These are phyloP conservation scores for Poronia punctata DNA, from an alignment of 495 filamentous ascomycete species.

Conservation along the genomic window DNA sequence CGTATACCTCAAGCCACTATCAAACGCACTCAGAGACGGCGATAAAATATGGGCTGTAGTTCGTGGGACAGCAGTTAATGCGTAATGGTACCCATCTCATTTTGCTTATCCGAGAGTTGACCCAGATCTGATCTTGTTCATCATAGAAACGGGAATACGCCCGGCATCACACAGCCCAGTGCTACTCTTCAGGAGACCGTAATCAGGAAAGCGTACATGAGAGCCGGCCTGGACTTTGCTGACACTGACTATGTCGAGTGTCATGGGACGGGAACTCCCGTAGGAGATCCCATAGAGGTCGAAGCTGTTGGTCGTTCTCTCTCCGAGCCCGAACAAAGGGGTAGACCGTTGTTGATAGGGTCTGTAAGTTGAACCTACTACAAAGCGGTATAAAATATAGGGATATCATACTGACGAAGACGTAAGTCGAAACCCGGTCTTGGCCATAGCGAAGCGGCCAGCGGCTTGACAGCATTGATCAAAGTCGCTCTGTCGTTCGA, in stretches of 20 bases:
- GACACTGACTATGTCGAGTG: slow-evolving; percentile 41
- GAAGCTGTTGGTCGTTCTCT: slow-evolving; percentile 22
- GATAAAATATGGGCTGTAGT: slow-evolving; percentile 45
- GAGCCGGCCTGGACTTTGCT: slow-evolving; percentile 25
- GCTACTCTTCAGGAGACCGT: slow-evolving; percentile 37
- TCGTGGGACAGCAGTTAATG: slow-evolving; percentile 36
- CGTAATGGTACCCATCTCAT: slow-evolving; percentile 6
- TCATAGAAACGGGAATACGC: slow-evolving; percentile 38
- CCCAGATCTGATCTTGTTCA: background rate
- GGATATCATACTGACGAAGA: too few relatives aligned
- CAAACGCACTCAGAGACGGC: slow-evolving; percentile 33
- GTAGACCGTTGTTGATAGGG: slow-evolving; percentile 8
- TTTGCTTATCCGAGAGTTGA: background rate
- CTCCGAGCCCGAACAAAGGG: background rate
- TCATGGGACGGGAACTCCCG: slow-evolving; percentile 45
- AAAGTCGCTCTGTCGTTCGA: slow-evolving; percentile 49
- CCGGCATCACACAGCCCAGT: slow-evolving; percentile 40
- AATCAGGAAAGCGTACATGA: slow-evolving; percentile 30
- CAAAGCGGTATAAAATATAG: background rate
- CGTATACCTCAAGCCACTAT: slow-evolving; percentile 40
- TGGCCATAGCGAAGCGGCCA: slow-evolving; percentile 48
- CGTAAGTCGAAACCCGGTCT: slow-evolving; percentile 52
- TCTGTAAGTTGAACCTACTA: slow-evolving; percentile 1
- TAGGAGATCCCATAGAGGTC: slow-evolving; percentile 44
- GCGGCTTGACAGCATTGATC: slow-evolving; percentile 47